Percentiles rank a stretch among this genome's conserved stretches.
Conservation (phyloP, 495 filamentous ascomycete species). For the Choiromyces venosus region DNA sequence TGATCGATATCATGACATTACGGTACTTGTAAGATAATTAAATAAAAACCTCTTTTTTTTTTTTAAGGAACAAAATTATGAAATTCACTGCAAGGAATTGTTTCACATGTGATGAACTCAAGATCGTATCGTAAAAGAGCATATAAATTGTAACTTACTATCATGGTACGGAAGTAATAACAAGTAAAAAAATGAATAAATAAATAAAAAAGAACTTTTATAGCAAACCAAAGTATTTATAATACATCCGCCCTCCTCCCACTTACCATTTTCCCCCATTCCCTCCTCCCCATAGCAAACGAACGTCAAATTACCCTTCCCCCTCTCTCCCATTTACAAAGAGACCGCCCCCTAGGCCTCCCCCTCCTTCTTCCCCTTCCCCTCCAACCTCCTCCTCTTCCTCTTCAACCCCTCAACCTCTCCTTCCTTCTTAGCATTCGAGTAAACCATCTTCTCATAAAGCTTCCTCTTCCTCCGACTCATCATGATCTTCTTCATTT, state of each 20-base stretch:
- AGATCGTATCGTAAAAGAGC: background rate
- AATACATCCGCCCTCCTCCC: background rate
- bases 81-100: background rate
- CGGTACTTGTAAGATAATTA: too few species aligned
- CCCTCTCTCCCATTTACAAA: too few species aligned
- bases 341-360: too few species aligned
- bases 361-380: conserved; percentile 46
- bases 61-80: background rate
- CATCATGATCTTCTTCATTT: conserved; percentile 88
- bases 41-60: background rate
- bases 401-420: conserved; percentile 66
- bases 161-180: too few species aligned
- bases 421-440: conserved; percentile 74
- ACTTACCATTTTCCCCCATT: background rate
- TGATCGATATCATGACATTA: background rate
- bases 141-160: too few species aligned
- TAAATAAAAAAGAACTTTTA: background rate
- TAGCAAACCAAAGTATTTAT: background rate
- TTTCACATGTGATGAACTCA: background rate
- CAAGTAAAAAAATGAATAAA: too few species aligned
- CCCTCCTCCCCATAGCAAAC: too few species aligned
- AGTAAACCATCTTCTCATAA: conserved; percentile 86
- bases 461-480: conserved; percentile 85
- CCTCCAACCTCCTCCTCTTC: conserved; percentile 87
- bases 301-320: too few species aligned